Percentiles rank a stretch among this genome's conserved stretches.
Conservation (phyloP, 2,329 filamentous ascomycete species). For the Aspergillus eucalypticola region DNA sequence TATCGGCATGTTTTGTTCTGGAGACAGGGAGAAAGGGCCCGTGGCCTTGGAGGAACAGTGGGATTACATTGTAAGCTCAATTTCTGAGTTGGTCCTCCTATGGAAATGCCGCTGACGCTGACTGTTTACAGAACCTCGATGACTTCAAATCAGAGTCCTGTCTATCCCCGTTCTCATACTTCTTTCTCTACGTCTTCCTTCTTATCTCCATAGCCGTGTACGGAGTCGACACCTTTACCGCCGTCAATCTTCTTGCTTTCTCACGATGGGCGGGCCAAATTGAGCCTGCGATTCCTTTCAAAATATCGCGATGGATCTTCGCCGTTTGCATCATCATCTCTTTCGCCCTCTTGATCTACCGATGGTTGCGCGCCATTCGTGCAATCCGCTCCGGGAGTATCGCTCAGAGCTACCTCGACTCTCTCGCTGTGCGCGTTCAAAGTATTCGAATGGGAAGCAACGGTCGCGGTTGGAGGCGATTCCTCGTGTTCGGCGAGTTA, state of each 20-base stretch:
- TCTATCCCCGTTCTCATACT: constrained; percentile 76
- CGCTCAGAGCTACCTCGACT: constrained; percentile 88
- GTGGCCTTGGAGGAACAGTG: constrained; percentile 85
- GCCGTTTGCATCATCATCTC: constrained; percentile 88
- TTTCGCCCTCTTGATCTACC: constrained; percentile 76
- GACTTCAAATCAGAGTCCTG: constrained; percentile 87
- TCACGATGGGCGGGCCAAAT: constrained; percentile 86
- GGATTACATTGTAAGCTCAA: constrained; percentile 76
- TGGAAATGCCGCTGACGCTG: constrained; percentile 5
- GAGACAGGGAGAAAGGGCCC: constrained; percentile 61
- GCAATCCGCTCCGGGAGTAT: constrained; percentile 85
- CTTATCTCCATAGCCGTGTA: constrained; percentile 81
- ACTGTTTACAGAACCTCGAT: constrained; percentile 49
- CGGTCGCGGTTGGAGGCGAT: constrained; percentile 81
- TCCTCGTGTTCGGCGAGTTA: constrained; percentile 86
- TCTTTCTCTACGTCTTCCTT: constrained; percentile 78
- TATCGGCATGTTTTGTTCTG: constrained; percentile 65
- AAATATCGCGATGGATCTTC: constrained; percentile 92
- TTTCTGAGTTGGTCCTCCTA: neutral
- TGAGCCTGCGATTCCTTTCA: constrained; percentile 72
- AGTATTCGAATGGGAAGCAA: constrained; percentile 69
- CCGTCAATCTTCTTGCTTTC: constrained; percentile 85
- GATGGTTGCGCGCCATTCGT: constrained; percentile 75
- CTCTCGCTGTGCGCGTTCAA: constrained; percentile 79
- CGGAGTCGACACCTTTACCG: constrained; percentile 87